Evolutionary conservation across 257 asterid genomes (phyloP), one percentile per base, ranked within the genome.

Genomic region (Fraxinus quadrangulata): DNA sequence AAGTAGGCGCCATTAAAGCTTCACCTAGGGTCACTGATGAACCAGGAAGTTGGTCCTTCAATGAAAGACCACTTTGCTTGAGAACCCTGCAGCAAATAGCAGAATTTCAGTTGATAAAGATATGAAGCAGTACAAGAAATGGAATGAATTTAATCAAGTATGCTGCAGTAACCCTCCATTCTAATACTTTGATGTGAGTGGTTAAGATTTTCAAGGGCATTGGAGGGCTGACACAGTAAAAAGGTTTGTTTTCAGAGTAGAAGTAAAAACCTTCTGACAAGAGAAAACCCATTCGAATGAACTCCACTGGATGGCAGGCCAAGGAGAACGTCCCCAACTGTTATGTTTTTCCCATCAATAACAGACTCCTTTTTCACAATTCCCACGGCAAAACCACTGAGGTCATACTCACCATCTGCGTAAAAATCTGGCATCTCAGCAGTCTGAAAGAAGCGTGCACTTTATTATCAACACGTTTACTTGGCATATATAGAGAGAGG

Each of bases 381-480:
- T 72, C 99, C 98, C 16, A 95, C 97, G 12, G 99, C 97, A 80
- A 91, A 95, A 77, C 98, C 99, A 72, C 99, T 95, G 54, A 95
- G 86, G 83, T 95, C 99, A 81, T 93, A 95, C 79, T 95, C 99
- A 23, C 99, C 97, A 33, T 88, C 93, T 21, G 96, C 93, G 76
- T 95, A 95, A 74, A 95, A 93, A 72, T 85, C 97, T 65, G 99
- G 99, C 99, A 95, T 95, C 88, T 95, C 99, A 59, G 99, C 99
- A 31, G 98, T 95, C 99, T 95, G 90, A 78, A 86, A 85, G 36
- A 31, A 49, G 87, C 36, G 30, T 21, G 7, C 37, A 78, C 51
- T 71, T 65, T 24, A 28, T 77, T 70, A 76, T 69, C 42, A 59
- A 51, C 54, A 56, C 49, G 30, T 42, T 23, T 47, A 71, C 16